phyloP scores from a whole-genome alignment of 2,329 filamentous ascomycete species.

The Akanthomyces dipterigenus region DNA sequence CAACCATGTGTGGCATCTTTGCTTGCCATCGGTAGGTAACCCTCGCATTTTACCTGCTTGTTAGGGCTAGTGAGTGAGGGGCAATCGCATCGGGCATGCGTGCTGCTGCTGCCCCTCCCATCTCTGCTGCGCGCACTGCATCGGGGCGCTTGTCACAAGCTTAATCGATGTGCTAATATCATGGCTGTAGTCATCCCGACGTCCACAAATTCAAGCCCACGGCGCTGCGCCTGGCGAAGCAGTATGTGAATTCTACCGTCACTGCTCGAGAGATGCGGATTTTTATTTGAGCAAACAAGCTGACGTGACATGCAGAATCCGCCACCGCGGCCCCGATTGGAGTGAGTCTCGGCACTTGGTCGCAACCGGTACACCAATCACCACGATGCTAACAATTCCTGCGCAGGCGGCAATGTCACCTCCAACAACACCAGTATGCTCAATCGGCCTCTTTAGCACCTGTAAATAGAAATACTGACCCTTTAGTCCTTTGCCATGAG shows the following conservation, averaged over 20 bases:
- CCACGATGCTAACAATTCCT: constrained; percentile 24
- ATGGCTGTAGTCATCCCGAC: constrained; percentile 65
- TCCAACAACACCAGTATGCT: constrained; percentile 82
- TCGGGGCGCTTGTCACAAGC: not conserved
- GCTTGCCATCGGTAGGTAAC: constrained; percentile 75
- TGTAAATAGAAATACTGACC: constrained; percentile 20
- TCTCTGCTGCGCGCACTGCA: not conserved
- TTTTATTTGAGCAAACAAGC: not conserved
- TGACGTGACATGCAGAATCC: constrained; percentile 52
- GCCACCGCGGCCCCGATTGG: constrained; percentile 97
- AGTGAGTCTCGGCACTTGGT: constrained; percentile 54
- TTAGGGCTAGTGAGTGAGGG: constrained; percentile 27
- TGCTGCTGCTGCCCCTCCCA: constrained; percentile 7
- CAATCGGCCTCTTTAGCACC: constrained; percentile 16
- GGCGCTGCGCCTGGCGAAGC: constrained; percentile 87
- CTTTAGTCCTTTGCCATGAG: constrained; percentile 86
- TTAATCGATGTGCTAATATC: constrained; percentile 18
- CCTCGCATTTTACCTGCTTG: constrained; percentile 18
- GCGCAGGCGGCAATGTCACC: constrained; percentile 75
- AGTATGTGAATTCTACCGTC: constrained; percentile 52
- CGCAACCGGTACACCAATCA: constrained; percentile 1
- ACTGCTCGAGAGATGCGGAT: not conserved
- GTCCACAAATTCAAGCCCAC: constrained; percentile 95
- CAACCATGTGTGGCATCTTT: constrained; percentile 93
- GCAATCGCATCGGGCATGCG: constrained; percentile 22